Conservation (phyloP, 2,329 filamentous ascomycete species). For the Colletotrichum sp. region DNA sequence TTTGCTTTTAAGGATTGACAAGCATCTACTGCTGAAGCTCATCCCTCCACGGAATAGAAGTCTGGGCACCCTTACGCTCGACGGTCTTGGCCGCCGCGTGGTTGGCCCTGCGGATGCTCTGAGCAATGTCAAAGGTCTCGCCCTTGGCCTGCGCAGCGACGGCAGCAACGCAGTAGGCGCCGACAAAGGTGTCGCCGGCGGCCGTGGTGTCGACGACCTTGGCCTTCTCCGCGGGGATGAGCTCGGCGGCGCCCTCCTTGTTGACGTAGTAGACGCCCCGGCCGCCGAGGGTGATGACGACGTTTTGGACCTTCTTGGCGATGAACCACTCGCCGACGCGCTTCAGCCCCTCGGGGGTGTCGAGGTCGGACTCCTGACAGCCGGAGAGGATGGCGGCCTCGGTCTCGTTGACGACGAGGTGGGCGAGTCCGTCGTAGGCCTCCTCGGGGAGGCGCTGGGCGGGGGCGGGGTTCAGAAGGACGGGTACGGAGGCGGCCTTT, state of each 20-base stretch:
- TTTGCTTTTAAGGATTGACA: neutral
- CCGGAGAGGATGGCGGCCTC: conserved; percentile 79
- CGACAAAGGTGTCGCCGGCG: conserved; percentile 93
- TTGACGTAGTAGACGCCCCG: conserved; percentile 76
- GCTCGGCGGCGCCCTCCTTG: conserved; percentile 41
- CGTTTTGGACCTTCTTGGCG: conserved; percentile 70
- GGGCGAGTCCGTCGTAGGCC: conserved; percentile 71
- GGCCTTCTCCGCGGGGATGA: conserved; percentile 71
- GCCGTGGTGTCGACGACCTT: conserved; percentile 90
- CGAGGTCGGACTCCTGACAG: conserved; percentile 53
- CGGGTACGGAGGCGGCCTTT: conserved; percentile 54
- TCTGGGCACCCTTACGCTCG: conserved; percentile 45
- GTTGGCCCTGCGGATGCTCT: conserved; percentile 61
- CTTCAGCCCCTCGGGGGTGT: conserved; percentile 47
- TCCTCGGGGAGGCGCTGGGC: conserved; percentile 71
- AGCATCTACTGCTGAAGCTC: conserved; percentile 31
- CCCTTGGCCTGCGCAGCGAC: conserved; percentile 49
- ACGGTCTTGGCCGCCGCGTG: conserved; percentile 46
- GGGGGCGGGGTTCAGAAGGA: conserved; percentile 86
- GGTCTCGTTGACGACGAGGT: conserved; percentile 89
- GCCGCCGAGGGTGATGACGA: conserved; percentile 84
- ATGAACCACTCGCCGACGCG: conserved; percentile 67
- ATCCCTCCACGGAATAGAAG: conserved; percentile 49
- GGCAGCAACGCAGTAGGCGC: conserved; percentile 79
- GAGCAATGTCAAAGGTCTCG: conserved; percentile 56